phyloP scores from a whole-genome alignment of 2,329 filamentous ascomycete species.

The Fusarium tricinctum region DNA sequence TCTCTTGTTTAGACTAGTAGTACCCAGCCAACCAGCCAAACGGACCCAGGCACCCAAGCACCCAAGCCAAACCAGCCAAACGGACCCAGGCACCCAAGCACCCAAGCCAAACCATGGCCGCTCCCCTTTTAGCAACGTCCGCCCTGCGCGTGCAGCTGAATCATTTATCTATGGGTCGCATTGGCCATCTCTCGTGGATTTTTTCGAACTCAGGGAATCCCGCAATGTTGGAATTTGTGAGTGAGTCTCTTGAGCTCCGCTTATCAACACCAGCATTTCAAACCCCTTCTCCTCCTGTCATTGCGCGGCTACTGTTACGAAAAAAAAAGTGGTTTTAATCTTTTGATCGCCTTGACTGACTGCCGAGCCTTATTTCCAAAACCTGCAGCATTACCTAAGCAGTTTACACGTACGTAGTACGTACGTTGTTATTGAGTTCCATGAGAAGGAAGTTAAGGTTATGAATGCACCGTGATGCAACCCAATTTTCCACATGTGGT shows the following conservation, averaged over 20 bases:
- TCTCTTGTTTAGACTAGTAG: conserved; percentile 27
- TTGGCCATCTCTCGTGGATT: conserved; percentile 36
- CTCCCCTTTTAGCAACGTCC: conserved; percentile 37
- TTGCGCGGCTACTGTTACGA: not conserved
- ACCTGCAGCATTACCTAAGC: not conserved
- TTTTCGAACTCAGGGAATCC: conserved; percentile 17
- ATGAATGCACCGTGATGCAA: not conserved
- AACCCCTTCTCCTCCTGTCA: not conserved
- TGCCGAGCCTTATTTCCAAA: not conserved
- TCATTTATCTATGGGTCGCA: conserved; percentile 24
- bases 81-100: conserved; percentile 18
- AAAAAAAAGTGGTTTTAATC: not conserved
- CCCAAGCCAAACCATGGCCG: conserved; percentile 25
- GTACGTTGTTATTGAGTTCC: not conserved
- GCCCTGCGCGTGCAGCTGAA: conserved; percentile 39
- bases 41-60: conserved; percentile 27
- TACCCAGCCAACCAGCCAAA: conserved; percentile 17
- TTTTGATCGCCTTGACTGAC: not conserved
- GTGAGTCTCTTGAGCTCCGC: too few relatives aligned
- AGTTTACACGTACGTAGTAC: not conserved
- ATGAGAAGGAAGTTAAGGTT: not conserved
- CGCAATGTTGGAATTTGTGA: conserved; percentile 14
- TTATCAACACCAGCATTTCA: not conserved
- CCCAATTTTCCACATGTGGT: not conserved
- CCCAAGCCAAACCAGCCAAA: conserved; percentile 16